Evolutionary conservation across 2,329 filamentous ascomycete genomes (phyloP).

Genomic region (Cytospora schulzeri): DNA sequence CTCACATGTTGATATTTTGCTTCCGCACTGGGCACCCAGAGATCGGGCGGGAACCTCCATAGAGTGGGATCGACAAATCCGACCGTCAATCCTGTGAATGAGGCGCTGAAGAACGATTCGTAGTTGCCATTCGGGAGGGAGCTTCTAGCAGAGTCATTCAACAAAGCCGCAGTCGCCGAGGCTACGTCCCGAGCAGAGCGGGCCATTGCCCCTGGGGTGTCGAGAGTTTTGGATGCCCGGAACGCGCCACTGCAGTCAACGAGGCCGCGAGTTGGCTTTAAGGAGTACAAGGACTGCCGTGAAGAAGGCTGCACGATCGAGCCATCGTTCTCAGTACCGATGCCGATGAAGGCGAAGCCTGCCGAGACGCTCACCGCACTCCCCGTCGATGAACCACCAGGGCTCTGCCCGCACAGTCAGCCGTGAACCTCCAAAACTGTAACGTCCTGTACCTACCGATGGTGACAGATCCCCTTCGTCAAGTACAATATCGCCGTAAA

Average conservation of each 20-base stretch:
- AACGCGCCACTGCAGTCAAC: background rate
- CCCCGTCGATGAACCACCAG: slow-evolving; percentile 1
- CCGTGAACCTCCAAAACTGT: background rate
- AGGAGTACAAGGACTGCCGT: background rate
- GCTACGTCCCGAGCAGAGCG: slow-evolving; percentile 4
- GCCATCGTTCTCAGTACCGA: background rate
- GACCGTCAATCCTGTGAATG: background rate
- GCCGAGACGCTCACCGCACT: slow-evolving; percentile 1
- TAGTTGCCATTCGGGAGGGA: background rate
- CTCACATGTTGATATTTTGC: background rate
- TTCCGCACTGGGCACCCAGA: slow-evolving; percentile 1
- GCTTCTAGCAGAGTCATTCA: background rate
- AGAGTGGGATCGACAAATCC: background rate
- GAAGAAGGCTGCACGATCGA: slow-evolving; percentile 1
- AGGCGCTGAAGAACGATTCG: background rate
- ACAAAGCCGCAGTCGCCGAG: background rate
- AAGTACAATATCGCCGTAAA: background rate
- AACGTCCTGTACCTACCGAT: background rate
- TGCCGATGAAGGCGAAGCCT: background rate
- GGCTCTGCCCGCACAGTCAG: slow-evolving; percentile 1
- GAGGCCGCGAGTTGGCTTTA: background rate
- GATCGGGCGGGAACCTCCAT: background rate
- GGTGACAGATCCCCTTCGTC: slow-evolving; percentile 4
- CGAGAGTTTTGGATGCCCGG: background rate
- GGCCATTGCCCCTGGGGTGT: slow-evolving; percentile 3